Evolutionary conservation across 2,329 filamentous ascomycete genomes (phyloP).

Genomic region (Colletotrichum gigasporum): DNA sequence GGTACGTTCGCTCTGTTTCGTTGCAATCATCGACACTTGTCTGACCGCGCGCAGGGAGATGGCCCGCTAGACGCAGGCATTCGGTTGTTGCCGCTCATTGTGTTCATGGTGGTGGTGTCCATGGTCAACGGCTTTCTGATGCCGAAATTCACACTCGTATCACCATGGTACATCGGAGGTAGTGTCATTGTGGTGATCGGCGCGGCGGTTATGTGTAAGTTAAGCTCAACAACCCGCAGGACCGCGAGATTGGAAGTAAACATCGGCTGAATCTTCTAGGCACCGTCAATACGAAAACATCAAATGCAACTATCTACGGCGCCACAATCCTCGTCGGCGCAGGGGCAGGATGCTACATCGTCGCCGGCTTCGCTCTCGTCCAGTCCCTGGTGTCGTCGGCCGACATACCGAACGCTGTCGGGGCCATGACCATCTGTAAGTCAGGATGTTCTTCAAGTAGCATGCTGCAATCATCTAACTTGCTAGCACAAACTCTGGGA

Average conservation of each 20-base stretch:
- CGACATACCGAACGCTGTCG: slow-evolving; percentile 43
- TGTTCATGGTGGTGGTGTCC: slow-evolving; percentile 44
- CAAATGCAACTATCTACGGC: slow-evolving; percentile 42
- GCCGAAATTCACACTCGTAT: slow-evolving; percentile 45
- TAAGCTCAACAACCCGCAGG: neutral
- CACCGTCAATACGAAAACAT: slow-evolving; percentile 38
- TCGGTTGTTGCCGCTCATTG: slow-evolving; percentile 49
- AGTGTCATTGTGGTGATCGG: slow-evolving; percentile 44
- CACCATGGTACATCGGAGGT: slow-evolving; percentile 48
- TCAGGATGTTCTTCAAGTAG: too few relatives aligned
- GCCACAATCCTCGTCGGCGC: slow-evolving; percentile 49
- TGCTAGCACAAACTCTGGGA: too few relatives aligned
- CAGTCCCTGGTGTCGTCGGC: slow-evolving; percentile 42
- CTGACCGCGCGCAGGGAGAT: slow-evolving; percentile 40
- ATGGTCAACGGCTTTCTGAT: slow-evolving; percentile 48
- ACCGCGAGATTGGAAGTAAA: too few relatives aligned
- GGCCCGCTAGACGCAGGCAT: slow-evolving; percentile 46
- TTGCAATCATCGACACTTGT: neutral
- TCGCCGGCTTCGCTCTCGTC: slow-evolving; percentile 47
- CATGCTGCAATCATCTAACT: too few relatives aligned
- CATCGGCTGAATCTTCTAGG: too few relatives aligned
- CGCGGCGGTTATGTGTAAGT: slow-evolving; percentile 43
- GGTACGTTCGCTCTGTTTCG: slow-evolving; percentile 7
- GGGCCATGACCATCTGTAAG: slow-evolving; percentile 44
- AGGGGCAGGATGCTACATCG: slow-evolving; percentile 47